A percentile compares a stretch with the other conserved stretches of the same genome.
Evolutionary conservation across 345 rosid genomes (phyloP).

Genomic region (Eucalyptus fibrosa): DNA sequence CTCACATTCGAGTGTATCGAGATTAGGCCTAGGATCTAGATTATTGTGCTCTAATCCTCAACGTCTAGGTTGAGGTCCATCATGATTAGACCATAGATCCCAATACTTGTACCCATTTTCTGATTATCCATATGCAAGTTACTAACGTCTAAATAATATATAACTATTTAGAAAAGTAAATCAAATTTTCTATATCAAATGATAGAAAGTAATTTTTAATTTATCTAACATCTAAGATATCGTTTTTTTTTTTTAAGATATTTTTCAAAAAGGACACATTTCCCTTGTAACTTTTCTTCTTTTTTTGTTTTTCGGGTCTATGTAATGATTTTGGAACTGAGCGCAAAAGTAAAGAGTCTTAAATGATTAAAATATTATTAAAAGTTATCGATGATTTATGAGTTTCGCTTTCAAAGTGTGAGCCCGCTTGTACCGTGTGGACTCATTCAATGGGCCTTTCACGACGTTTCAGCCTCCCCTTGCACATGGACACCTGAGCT

Average conservation of each 20-base stretch:
- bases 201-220: background rate
- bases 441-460: background rate
- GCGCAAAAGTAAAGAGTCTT: background rate
- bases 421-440: background rate
- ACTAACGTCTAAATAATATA: fast-evolving
- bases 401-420: background rate
- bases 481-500: background rate
- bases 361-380: background rate
- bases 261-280: background rate
- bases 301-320: fast-evolving
- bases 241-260: too few relatives aligned
- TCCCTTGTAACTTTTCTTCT: background rate
- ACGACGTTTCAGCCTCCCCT: background rate
- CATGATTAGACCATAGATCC: background rate
- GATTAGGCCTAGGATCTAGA: background rate
- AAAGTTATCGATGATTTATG: background rate
- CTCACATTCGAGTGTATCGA: background rate
- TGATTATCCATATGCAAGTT: too few relatives aligned
- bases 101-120: background rate
- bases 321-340: background rate
- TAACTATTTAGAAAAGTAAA: too few relatives aligned
- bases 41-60: background rate
- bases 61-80: background rate
- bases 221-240: too few relatives aligned
- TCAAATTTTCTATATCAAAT: background rate